Percentiles rank a stretch among this genome's conserved stretches.
phyloP scores from a whole-genome alignment of 1,139 yeast genomes.

The Taiozyma sp. region DNA sequence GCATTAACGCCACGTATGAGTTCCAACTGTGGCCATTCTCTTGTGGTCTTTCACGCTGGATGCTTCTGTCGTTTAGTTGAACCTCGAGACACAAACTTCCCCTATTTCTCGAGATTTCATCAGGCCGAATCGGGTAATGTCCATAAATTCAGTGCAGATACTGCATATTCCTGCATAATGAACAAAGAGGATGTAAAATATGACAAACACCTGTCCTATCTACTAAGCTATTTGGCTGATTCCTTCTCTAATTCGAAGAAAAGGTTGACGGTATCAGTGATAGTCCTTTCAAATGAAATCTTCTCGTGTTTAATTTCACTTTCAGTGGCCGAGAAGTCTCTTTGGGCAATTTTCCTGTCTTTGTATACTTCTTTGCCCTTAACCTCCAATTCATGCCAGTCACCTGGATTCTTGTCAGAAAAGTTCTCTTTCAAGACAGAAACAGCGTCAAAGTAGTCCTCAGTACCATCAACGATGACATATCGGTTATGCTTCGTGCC shows the following conservation, averaged over 20 bases:
- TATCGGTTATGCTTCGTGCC: conserved; percentile 6
- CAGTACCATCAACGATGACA: conserved; percentile 8
- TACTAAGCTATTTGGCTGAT: not conserved
- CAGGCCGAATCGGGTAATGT: not conserved
- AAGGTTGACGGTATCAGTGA: conserved; percentile 1
- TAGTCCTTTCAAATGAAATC: conserved; percentile 4
- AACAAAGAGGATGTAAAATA: not conserved
- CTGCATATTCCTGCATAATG: not conserved
- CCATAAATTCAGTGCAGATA: not conserved
- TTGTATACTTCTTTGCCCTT: not conserved
- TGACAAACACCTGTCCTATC: not conserved
- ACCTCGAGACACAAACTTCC: not conserved
- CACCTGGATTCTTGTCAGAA: conserved; percentile 4
- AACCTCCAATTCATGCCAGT: conserved; percentile 4
- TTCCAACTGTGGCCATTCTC: conserved; percentile 1
- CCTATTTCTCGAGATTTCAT: not conserved
- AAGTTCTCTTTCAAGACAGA: conserved; percentile 1
- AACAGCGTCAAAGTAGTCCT: conserved; percentile 5
- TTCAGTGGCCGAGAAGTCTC: conserved; percentile 6
- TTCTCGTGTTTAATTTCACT: conserved; percentile 1
- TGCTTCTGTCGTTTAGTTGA: not conserved
- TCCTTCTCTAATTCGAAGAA: not conserved
- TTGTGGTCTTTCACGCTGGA: not conserved
- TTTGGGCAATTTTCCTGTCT: conserved; percentile 3
- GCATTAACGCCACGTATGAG: conserved; percentile 1